Percentiles rank a stretch among this genome's conserved stretches.
These are phyloP conservation scores for Colletotrichum gigasporum DNA, from an alignment of 2,329 filamentous ascomycete genomes.

Conservation along the genomic window DNA sequence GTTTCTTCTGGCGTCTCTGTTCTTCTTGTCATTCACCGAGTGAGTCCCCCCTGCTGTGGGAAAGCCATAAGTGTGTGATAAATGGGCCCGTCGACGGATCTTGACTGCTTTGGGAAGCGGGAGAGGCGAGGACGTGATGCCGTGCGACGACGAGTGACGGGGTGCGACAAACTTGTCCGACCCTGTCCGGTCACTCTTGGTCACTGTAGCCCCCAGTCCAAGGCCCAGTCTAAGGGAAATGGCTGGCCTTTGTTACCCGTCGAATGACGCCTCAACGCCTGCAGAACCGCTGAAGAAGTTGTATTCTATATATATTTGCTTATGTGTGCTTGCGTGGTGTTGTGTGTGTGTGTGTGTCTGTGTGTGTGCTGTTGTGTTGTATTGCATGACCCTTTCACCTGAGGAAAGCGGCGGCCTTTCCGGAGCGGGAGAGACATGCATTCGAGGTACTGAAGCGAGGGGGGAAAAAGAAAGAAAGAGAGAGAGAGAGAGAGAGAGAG, in stretches of 20 bases:
- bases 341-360: not conserved
- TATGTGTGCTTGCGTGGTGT: not conserved
- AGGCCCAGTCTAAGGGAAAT: too few relatives aligned
- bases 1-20: constrained; percentile 5
- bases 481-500: too few relatives aligned
- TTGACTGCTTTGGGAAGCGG: not conserved
- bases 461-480: too few relatives aligned
- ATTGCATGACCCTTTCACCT: not conserved
- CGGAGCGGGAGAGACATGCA: not conserved
- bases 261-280: not conserved
- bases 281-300: constrained; percentile 26
- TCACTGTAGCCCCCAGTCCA: too few relatives aligned
- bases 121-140: not conserved
- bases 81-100: not conserved
- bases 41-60: too few relatives aligned
- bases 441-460: too few relatives aligned
- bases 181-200: too few relatives aligned
- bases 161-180: not conserved
- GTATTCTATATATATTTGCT: not conserved
- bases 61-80: not conserved
- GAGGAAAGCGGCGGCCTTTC: constrained; percentile 5
- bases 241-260: too few relatives aligned
- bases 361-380: not conserved
- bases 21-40: too few relatives aligned
- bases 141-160: constrained; percentile 1